phyloP scores from a whole-genome alignment of 768 basidiomycete genomes.

The Kwoniella mangroviensis region DNA sequence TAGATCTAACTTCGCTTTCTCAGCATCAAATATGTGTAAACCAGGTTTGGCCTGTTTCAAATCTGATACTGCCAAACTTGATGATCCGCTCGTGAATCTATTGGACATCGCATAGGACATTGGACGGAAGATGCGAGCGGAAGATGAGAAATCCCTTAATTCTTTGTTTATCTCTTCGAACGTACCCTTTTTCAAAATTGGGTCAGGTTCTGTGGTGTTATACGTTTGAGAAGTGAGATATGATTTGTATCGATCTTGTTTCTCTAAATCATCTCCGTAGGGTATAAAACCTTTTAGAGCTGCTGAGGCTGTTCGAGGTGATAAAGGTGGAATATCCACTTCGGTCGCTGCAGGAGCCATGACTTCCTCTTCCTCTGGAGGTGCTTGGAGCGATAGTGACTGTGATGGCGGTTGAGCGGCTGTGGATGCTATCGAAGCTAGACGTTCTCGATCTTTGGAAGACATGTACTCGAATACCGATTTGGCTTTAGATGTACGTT shows the following conservation, averaged over 20 bases:
- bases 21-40: constrained; percentile 59
- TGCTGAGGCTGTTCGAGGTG: constrained; percentile 79
- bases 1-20: constrained; percentile 54
- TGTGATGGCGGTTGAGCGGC: constrained; percentile 19
- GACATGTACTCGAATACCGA: constrained; percentile 96
- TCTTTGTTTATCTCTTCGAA: constrained; percentile 78
- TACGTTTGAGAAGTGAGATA: constrained; percentile 77
- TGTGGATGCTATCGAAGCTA: constrained; percentile 59
- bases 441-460: constrained; percentile 83
- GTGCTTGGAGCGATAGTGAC: constrained; percentile 58
- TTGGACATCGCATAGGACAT: constrained; percentile 89
- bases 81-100: constrained; percentile 82
- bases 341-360: constrained; percentile 55
- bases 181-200: constrained; percentile 66
- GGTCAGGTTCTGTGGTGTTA: constrained; percentile 60
- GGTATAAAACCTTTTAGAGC: constrained; percentile 90
- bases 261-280: constrained; percentile 69
- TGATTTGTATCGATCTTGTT: constrained; percentile 81
- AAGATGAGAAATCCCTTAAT: constrained; percentile 80
- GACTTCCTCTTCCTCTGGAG: neutral
- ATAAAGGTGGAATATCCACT: constrained; percentile 66
- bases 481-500: constrained; percentile 60
- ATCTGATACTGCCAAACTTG: constrained; percentile 56
- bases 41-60: constrained; percentile 58
- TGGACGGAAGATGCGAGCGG: constrained; percentile 88